phyloP scores from a whole-genome alignment of 148 eudicot genomes.

The Polygonum maritimum region DNA sequence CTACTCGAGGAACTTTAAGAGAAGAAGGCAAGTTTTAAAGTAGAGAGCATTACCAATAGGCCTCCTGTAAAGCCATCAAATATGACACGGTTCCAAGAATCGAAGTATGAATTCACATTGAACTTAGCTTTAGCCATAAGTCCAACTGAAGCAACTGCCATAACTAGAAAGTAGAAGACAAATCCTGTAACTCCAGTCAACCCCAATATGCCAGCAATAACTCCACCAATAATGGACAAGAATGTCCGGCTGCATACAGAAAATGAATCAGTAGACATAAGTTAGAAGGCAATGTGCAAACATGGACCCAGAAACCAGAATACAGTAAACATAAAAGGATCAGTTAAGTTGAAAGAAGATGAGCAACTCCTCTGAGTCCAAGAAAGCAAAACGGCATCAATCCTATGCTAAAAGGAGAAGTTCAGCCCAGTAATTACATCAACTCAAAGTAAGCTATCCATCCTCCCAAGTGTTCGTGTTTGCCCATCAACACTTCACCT shows the following conservation, averaged over 20 bases:
- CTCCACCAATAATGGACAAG: conserved; percentile 85
- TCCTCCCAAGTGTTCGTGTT: neutral
- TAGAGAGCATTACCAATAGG: conserved; percentile 59
- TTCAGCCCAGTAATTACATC: neutral
- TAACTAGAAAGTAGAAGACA: conserved; percentile 66
- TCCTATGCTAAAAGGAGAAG: neutral
- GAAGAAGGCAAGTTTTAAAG: neutral
- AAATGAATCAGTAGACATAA: neutral
- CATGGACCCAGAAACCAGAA: neutral
- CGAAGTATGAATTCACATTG: conserved; percentile 74
- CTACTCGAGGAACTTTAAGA: neutral
- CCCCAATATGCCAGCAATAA: conserved; percentile 77
- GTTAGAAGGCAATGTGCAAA: neutral
- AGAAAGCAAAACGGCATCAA: neutral
- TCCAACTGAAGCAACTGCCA: conserved; percentile 82
- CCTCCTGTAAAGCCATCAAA: conserved; percentile 92
- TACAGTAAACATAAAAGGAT: neutral
- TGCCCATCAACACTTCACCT: neutral
- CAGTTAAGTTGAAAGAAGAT: neutral
- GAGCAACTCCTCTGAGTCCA: neutral
- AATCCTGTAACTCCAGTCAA: conserved; percentile 81
- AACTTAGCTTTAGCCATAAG: conserved; percentile 82
- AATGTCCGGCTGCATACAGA: conserved; percentile 77
- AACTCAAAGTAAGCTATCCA: neutral
- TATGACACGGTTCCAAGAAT: conserved; percentile 72